Conservation (phyloP, 139 green algal genomes). For the Deuterostichococcus epilithicus region DNA sequence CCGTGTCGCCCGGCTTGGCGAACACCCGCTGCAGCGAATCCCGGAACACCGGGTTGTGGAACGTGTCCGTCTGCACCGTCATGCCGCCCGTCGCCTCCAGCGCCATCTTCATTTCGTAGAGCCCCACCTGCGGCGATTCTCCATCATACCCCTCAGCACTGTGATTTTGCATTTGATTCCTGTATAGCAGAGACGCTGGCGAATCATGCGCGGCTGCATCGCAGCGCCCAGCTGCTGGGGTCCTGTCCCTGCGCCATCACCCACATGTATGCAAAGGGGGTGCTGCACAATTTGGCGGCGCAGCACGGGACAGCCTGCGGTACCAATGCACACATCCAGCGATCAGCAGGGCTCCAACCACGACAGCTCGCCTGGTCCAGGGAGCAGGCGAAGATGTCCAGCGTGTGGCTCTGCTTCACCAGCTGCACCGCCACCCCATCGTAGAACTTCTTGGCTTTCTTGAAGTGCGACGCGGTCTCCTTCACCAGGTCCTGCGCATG, state of each 20-base stretch:
- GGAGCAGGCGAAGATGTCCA: conserved; percentile 94
- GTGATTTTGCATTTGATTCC: no score
- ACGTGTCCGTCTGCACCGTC: conserved; percentile 87
- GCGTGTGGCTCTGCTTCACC: conserved; percentile 78
- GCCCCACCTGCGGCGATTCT: conserved; percentile 65
- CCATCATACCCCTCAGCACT: not conserved
- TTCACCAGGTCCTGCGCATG: conserved; percentile 85
- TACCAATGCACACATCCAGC: no score
- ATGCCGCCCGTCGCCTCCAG: conserved; percentile 86
- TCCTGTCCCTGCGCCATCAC: no score
- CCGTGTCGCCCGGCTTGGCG: conserved; percentile 53
- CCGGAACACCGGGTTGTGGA: conserved; percentile 86
- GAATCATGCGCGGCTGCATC: no score
- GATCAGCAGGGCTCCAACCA: no score
- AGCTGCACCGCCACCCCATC: conserved; percentile 72
- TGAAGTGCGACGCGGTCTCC: conserved; percentile 79
- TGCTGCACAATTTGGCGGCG: no score
- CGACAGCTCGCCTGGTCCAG: conserved; percentile 84
- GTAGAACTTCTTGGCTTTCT: conserved; percentile 91
- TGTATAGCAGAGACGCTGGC: no score
- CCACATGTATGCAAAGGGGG: no score
- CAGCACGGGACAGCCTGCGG: no score
- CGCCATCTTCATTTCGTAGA: conserved; percentile 90
- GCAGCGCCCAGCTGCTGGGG: no score
- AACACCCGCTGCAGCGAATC: conserved; percentile 78